Percentiles rank a stretch among this genome's conserved stretches.
These are phyloP conservation scores for Fraxinus paxiana DNA, from an alignment of 305 asterid species.

Conservation along the genomic window DNA sequence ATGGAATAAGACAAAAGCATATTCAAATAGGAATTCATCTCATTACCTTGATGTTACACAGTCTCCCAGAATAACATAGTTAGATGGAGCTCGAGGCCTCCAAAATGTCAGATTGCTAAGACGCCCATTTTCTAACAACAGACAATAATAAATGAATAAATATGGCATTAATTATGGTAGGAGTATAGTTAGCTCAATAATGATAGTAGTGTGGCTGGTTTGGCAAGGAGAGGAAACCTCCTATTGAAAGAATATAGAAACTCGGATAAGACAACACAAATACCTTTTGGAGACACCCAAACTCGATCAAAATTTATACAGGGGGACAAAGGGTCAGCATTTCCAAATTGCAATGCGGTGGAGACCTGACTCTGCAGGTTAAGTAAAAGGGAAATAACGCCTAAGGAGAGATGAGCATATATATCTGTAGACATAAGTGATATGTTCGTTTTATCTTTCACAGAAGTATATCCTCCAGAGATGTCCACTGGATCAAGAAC, in stretches of 20 bases:
- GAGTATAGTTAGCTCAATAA: neutral
- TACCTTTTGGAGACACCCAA: constrained; percentile 96
- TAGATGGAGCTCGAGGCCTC: constrained; percentile 98
- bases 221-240: neutral
- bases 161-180: neutral
- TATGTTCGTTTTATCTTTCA: constrained; percentile 86
- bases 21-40: constrained; percentile 3
- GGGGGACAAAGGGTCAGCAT: constrained; percentile 80
- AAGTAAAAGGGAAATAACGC: constrained; percentile 86
- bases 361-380: constrained; percentile 88
- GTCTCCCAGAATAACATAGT: constrained; percentile 92
- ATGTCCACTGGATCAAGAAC: constrained; percentile 95
- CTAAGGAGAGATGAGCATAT: constrained; percentile 84
- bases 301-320: constrained; percentile 85
- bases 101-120: constrained; percentile 88
- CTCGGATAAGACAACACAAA: constrained; percentile 14
- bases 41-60: constrained; percentile 90
- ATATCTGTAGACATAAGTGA: constrained; percentile 73
- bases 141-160: constrained; percentile 25
- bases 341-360: constrained; percentile 80
- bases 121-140: constrained; percentile 63
- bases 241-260: constrained; percentile 2
- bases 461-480: constrained; percentile 93
- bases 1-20: neutral
- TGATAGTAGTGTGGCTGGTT: neutral